phyloP scores from a whole-genome alignment of 2,329 filamentous ascomycete species.

The Fusarium nisikadoi region DNA sequence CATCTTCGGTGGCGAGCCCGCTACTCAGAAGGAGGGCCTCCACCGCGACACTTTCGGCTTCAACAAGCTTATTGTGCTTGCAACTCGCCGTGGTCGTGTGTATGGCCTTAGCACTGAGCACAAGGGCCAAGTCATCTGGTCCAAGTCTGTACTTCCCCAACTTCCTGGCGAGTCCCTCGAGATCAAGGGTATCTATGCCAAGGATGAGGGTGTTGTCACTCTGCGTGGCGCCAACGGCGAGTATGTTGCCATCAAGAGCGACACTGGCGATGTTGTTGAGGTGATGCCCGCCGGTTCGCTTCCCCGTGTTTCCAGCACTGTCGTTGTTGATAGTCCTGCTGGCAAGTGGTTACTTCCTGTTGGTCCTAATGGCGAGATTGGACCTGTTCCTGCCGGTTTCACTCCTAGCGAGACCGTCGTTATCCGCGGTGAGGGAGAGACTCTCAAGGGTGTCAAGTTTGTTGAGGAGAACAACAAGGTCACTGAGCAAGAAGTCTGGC shows the following conservation, averaged over 20 bases:
- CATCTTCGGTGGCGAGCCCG: constrained; percentile 66
- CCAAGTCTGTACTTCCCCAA: constrained; percentile 69
- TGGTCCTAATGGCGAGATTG: constrained; percentile 59
- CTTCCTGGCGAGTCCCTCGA: constrained; percentile 68
- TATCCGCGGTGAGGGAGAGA: constrained; percentile 59
- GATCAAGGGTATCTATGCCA: constrained; percentile 73
- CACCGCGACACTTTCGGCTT: constrained; percentile 84
- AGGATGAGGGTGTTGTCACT: constrained; percentile 67
- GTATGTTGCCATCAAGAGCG: constrained; percentile 65
- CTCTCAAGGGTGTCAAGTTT: constrained; percentile 67
- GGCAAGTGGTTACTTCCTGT: constrained; percentile 67
- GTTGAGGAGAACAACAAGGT: constrained; percentile 54
- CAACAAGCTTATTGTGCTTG: constrained; percentile 84
- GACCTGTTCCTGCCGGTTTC: constrained; percentile 57
- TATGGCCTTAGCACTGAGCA: constrained; percentile 83
- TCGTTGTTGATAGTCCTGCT: constrained; percentile 62
- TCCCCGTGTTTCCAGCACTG: constrained; percentile 53
- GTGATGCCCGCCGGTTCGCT: constrained; percentile 51
- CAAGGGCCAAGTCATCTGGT: constrained; percentile 81
- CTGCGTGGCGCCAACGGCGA: constrained; percentile 71
- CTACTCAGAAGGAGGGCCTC: constrained; percentile 58
- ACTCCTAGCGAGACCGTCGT: constrained; percentile 66
- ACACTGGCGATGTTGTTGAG: constrained; percentile 63
- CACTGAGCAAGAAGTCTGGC: constrained; percentile 71
- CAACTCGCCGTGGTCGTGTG: constrained; percentile 80